Conservation (phyloP, 2,329 filamentous ascomycete species). For the Fusarium udum region DNA sequence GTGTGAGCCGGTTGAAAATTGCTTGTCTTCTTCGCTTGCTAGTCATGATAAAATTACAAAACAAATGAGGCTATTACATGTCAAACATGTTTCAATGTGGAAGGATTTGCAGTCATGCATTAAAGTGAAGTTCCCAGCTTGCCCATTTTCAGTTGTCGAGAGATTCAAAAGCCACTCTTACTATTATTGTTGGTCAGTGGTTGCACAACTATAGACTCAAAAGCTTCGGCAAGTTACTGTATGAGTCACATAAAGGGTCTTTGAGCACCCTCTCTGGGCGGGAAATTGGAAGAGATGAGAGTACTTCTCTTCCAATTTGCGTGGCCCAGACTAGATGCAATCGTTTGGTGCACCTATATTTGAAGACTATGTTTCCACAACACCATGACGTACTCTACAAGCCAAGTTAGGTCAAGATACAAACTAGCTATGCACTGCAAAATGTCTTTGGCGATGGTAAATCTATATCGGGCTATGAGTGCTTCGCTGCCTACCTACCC, state of each 20-base stretch:
- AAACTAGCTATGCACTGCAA: not conserved
- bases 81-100: rapidly evolving
- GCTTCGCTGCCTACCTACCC: not conserved
- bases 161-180: not conserved
- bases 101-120: not conserved
- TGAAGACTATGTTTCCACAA: not conserved
- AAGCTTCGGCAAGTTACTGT: not conserved
- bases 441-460: not conserved
- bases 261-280: rapidly evolving
- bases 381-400: not conserved
- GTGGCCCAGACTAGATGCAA: not conserved
- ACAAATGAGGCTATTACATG: not conserved
- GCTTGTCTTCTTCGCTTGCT: not conserved
- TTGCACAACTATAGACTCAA: not conserved
- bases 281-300: not conserved
- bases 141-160: not conserved
- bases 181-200: not conserved
- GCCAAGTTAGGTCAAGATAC: not conserved
- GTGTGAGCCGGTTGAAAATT: not conserved
- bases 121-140: not conserved
- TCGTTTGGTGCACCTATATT: not conserved
- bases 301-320: not conserved
- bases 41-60: not conserved
- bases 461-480: not conserved
- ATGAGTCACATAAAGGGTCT: not conserved